These are phyloP conservation scores for Ehretia macrophylla DNA, from an alignment of 257 asterid genomes.

Conservation along the genomic window DNA sequence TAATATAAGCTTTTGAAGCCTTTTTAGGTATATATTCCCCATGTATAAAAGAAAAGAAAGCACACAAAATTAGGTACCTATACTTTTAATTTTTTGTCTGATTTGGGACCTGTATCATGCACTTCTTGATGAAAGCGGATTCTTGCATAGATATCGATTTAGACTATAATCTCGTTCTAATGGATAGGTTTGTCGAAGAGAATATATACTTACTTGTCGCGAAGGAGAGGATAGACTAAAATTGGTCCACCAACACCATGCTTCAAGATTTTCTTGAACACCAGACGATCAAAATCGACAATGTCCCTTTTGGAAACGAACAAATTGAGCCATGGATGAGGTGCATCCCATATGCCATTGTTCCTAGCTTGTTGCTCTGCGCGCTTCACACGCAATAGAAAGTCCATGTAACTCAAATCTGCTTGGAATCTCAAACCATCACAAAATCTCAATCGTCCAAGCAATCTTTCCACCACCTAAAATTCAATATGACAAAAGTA, in stretches of 20 bases:
- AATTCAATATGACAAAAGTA: conserved; percentile 9
- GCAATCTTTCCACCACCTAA: conserved; percentile 53
- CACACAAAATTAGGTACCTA: too few species aligned
- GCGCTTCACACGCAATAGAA: conserved; percentile 71
- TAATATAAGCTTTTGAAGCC: too few species aligned
- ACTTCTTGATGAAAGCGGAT: too few species aligned
- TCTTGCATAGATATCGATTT: too few species aligned
- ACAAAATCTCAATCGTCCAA: conserved; percentile 32
- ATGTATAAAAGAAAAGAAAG: too few species aligned
- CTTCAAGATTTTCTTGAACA: conserved; percentile 62
- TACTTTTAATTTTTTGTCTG: too few species aligned
- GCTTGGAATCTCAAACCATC: conserved; percentile 34
- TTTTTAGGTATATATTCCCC: too few species aligned
- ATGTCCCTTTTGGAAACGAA: conserved; percentile 66
- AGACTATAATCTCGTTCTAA: too few species aligned
- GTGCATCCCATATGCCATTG: conserved; percentile 84
- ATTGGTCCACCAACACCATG: conserved; percentile 91
- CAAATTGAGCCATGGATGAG: conserved; percentile 97
- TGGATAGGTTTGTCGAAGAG: too few species aligned
- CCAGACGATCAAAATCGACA: conserved; percentile 51
- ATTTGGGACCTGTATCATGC: too few species aligned
- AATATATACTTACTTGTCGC: conserved; percentile 67
- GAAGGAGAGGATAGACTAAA: conserved; percentile 75
- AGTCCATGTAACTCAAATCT: conserved; percentile 55
- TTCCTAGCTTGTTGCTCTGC: conserved; percentile 66